phyloP scores from a whole-genome alignment of 2,329 filamentous ascomycete species.

The Leptographium procerum region DNA sequence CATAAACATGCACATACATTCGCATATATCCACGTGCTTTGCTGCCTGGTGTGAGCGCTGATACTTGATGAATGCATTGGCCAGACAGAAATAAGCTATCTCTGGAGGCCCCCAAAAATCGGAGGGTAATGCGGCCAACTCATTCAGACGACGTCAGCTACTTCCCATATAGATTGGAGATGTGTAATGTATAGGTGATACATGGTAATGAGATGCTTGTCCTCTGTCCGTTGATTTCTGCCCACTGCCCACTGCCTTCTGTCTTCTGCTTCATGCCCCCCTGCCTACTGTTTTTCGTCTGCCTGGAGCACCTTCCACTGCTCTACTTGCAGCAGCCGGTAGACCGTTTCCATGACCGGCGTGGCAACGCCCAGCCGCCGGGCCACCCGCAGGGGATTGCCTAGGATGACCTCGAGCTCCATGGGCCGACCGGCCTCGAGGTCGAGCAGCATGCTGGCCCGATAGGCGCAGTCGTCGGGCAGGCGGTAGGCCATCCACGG shows the following conservation, averaged over 20 bases:
- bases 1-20: too few relatives aligned
- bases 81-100: neutral
- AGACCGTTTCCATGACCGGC: conserved; percentile 6
- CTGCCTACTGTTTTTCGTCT: neutral
- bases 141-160: too few relatives aligned
- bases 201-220: too few relatives aligned
- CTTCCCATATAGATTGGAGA: too few relatives aligned
- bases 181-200: too few relatives aligned
- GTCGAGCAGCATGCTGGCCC: conserved; percentile 23
- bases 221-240: too few relatives aligned
- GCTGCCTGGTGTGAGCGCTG: too few relatives aligned
- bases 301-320: conserved; percentile 8
- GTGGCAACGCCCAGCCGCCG: conserved; percentile 3
- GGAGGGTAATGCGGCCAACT: too few relatives aligned
- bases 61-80: too few relatives aligned
- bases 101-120: too few relatives aligned
- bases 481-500: conserved; percentile 20
- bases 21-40: too few relatives aligned
- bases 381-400: conserved; percentile 19
- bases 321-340: conserved; percentile 9
- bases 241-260: neutral
- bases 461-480: conserved; percentile 15
- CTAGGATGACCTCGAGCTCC: conserved; percentile 24
- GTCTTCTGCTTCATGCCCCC: neutral
- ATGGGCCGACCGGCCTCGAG: conserved; percentile 15